Evolutionary conservation across 2,329 filamentous ascomycete genomes (phyloP).

Genomic region (Trichoderma asperellum): DNA sequence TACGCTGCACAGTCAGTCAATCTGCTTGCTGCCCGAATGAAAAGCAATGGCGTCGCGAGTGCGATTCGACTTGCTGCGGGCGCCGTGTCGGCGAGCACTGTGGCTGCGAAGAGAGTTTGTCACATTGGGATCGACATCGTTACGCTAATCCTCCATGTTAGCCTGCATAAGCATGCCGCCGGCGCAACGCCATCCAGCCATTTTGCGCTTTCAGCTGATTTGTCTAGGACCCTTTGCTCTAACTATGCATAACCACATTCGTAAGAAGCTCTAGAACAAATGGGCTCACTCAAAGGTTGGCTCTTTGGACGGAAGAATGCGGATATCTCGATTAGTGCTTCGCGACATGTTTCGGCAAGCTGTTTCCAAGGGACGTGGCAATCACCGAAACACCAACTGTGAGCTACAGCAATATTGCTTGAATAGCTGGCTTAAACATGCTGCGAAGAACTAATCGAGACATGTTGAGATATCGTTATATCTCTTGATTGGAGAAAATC

Average conservation of each 20-base stretch:
- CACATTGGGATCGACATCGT: conserved; percentile 6
- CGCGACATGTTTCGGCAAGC: background rate
- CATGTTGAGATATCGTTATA: background rate
- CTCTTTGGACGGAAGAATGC: background rate
- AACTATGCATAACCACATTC: background rate
- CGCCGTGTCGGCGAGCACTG: background rate
- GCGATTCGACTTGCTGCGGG: background rate
- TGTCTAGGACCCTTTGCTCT: background rate
- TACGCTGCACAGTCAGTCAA: background rate
- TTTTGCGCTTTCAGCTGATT: background rate
- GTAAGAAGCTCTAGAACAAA: too few species aligned
- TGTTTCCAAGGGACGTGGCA: background rate
- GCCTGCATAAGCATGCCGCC: background rate
- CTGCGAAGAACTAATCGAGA: background rate
- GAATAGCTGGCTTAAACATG: background rate
- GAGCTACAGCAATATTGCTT: background rate
- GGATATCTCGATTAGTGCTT: background rate
- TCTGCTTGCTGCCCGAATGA: background rate
- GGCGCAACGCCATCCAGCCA: conserved; percentile 4
- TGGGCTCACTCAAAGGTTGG: too few species aligned
- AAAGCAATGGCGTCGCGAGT: background rate
- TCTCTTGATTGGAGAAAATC: background rate
- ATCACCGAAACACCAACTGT: too few species aligned
- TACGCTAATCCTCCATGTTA: conserved; percentile 3
- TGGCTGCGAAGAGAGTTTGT: background rate